phyloP scores from a whole-genome alignment of 176 grass and related monocot species.

The Avena atlantica region DNA sequence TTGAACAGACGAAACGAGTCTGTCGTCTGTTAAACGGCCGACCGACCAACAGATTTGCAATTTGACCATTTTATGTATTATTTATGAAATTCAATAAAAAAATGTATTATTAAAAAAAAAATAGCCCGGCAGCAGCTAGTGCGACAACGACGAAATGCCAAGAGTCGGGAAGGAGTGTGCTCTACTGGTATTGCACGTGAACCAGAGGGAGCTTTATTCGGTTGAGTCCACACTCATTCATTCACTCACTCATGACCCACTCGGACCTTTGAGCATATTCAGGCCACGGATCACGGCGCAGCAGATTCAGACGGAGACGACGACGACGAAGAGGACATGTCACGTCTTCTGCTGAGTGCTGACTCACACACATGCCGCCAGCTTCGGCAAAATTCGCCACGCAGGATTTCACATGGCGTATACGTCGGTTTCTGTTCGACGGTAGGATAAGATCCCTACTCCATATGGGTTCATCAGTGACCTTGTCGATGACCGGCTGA shows the following conservation, averaged over 20 bases:
- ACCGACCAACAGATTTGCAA: too few species aligned
- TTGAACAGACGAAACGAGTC: too few species aligned
- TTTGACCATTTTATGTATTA: too few species aligned
- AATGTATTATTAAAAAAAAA: too few species aligned
- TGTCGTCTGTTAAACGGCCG: too few species aligned
- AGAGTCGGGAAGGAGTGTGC: background rate
- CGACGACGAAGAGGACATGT: background rate
- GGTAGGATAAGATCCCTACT: too few species aligned
- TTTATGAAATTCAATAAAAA: too few species aligned
- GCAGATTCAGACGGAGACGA: constrained; percentile 18
- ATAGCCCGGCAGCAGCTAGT: background rate
- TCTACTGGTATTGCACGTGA: too few species aligned
- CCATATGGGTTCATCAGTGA: background rate
- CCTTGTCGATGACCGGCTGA: background rate
- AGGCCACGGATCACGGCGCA: background rate
- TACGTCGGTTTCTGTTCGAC: too few species aligned
- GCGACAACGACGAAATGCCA: constrained; percentile 27
- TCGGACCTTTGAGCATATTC: background rate
- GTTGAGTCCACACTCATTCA: constrained; percentile 3
- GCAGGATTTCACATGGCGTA: background rate
- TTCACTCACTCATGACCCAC: background rate
- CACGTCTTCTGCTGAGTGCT: background rate
- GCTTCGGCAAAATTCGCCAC: background rate
- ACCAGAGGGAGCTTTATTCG: background rate
- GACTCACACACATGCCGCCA: background rate